Percentiles rank a stretch among this genome's conserved stretches.
Evolutionary conservation across 176 grass and related monocot genomes (phyloP).

Genomic region (Juncus inflexus): DNA sequence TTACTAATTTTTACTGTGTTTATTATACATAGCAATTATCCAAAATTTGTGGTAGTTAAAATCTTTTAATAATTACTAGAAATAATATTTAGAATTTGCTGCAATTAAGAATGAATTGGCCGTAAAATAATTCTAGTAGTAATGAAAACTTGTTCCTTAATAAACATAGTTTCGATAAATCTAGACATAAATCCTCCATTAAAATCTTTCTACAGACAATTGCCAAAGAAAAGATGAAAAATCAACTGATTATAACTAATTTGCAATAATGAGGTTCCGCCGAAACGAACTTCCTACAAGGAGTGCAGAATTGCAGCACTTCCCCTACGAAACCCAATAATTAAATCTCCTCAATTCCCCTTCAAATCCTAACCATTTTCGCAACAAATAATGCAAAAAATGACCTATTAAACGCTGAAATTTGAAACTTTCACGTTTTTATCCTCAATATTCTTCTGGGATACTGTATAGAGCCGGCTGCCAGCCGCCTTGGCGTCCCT

Average conservation of each 20-base stretch:
- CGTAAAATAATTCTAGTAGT: too few species aligned
- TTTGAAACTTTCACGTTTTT: neutral
- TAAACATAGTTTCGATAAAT: neutral
- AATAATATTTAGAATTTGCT: too few species aligned
- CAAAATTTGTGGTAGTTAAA: too few species aligned
- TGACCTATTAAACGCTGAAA: too few species aligned
- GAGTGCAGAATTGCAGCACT: conserved; percentile 48
- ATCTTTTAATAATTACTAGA: too few species aligned
- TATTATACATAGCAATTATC: too few species aligned
- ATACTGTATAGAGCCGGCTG: conserved; percentile 31
- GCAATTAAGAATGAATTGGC: too few species aligned
- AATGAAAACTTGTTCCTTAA: neutral
- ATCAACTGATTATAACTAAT: neutral
- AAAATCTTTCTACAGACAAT: too few species aligned
- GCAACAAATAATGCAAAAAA: too few species aligned
- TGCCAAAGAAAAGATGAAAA: too few species aligned
- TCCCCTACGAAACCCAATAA: conserved; percentile 5
- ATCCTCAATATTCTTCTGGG: conserved; percentile 29
- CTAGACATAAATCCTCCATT: neutral
- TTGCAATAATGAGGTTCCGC: neutral
- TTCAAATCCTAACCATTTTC: conserved; percentile 10
- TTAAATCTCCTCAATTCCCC: neutral
- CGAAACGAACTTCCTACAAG: conserved; percentile 18
- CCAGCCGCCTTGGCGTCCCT: conserved; percentile 18
- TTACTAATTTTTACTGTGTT: too few species aligned